A percentile compares a stretch with the other conserved stretches of the same genome.
Conservation (phyloP, 2,329 filamentous ascomycete genomes). For the Claviceps sp. region DNA sequence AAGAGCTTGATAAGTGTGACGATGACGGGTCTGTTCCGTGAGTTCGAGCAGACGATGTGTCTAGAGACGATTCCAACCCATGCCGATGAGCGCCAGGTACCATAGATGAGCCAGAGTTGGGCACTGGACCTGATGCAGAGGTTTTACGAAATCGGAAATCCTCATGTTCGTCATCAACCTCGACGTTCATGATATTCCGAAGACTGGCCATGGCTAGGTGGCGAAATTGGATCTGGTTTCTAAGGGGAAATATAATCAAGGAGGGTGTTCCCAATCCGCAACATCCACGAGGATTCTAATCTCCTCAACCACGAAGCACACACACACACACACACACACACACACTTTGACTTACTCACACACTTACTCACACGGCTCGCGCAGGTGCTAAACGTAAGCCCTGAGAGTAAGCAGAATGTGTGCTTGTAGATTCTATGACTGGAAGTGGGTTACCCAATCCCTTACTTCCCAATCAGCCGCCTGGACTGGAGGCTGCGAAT, state of each 20-base stretch:
- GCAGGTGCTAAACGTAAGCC: constrained; percentile 13
- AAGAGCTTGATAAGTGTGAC: constrained; percentile 10
- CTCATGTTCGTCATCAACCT: constrained; percentile 35
- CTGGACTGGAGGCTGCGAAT: constrained; percentile 8
- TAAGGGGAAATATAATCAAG: not conserved
- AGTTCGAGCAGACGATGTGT: constrained; percentile 19
- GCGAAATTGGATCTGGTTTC: constrained; percentile 25
- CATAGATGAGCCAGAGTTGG: constrained; percentile 18
- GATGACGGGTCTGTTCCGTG: constrained; percentile 22
- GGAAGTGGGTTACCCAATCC: not conserved
- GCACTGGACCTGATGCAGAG: constrained; percentile 22
- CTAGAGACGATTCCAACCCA: constrained; percentile 11
- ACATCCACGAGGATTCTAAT: constrained; percentile 1
- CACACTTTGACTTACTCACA: constrained; percentile 25
- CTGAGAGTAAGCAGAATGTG: constrained; percentile 4
- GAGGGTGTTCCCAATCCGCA: constrained; percentile 1
- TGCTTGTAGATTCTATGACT: constrained; percentile 3
- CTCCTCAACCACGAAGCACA: constrained; percentile 4
- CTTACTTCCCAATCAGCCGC: not conserved
- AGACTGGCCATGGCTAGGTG: constrained; percentile 38
- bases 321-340: constrained; percentile 21
- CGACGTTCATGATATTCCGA: constrained; percentile 43
- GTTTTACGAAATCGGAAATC: constrained; percentile 29
- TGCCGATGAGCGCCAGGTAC: constrained; percentile 15
- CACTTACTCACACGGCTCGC: constrained; percentile 32